Base-by-base conservation (phyloP, 108 stramenopile genomes). In the Cyclotella sp. region DNA sequence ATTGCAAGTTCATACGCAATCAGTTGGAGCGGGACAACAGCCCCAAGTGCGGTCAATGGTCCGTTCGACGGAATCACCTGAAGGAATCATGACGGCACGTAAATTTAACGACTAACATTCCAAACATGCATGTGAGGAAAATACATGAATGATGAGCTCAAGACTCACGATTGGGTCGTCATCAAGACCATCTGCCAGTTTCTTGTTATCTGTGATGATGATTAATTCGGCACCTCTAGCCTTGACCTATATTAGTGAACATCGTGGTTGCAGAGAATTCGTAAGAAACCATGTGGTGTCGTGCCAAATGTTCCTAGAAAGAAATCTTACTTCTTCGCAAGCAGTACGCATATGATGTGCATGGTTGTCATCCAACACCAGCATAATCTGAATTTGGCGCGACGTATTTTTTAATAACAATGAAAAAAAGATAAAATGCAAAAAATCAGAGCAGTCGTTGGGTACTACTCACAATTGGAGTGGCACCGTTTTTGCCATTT, bases 1-100 rank as follows among this genome's bases (percentile, higher is more conserved):
- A 93, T 83, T 0, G 94, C 92, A 21, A 96, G 75, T 84, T 96
- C 94, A 76, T 96, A 96, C 8, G 93, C 91, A 61, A 96, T 83
- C 66, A 96, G 72, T 76, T 96, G 90, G 51, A 95, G 79, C 4
- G 94, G 94, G 1, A 95, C 74, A 15, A 89, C 79, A 11, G 91
- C 86, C 16, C 92, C 82, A 18, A 95, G 78, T 9, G 93, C 91
- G 8, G 93, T 91, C 39, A 94, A 75, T 22, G 79, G 86, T 45
- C 91, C 92, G 57, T 93, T 93, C 29, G 80, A 81, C 21, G 93
- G 93, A 54, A 94, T 90, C 29, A 94, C 34, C 60, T 62, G 39
- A 5, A 9, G n/a, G n/a, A 24, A 55, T 55, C 24, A 9, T 3
- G 18, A 49, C 6, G 9, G 13, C 9, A n/a, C 1, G n/a, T n/a